A percentile compares a stretch with the other conserved stretches of the same genome.
phyloP scores from a whole-genome alignment of 345 rosid genomes.

The Combretum micranthum region DNA sequence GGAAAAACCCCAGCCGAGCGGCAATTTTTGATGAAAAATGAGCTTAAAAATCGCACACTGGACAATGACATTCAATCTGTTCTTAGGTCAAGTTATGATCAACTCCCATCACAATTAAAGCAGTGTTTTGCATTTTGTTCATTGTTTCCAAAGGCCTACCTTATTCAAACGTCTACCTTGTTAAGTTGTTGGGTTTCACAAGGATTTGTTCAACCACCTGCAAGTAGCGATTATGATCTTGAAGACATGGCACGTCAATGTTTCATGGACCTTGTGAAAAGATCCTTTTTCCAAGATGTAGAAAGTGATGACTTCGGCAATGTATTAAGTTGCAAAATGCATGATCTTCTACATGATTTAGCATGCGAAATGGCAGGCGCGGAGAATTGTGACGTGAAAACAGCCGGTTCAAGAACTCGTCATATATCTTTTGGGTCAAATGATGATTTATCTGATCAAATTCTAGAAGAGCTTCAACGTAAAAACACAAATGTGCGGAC shows the following conservation, averaged over 20 bases:
- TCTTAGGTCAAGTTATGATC: too few species aligned
- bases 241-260: slow-evolving; percentile 11
- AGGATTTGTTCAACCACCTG: too few species aligned
- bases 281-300: too few species aligned
- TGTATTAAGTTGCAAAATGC: slow-evolving; percentile 2
- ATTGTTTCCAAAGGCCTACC: slow-evolving; percentile 7
- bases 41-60: too few species aligned
- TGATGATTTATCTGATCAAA: background rate
- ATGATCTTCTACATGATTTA: slow-evolving; percentile 16
- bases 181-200: slow-evolving; percentile 14
- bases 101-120: too few species aligned
- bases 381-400: background rate
- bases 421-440: slow-evolving; percentile 8
- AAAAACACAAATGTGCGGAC: background rate
- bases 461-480: too few species aligned
- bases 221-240: too few species aligned
- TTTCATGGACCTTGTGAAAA: slow-evolving; percentile 1
- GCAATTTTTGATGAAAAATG: too few species aligned
- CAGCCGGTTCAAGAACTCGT: background rate
- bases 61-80: too few species aligned
- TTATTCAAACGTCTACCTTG: background rate
- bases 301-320: slow-evolving; percentile 10
- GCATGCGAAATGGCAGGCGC: slow-evolving; percentile 5
- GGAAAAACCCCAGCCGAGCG: slow-evolving; percentile 11
- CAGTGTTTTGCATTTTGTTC: too few species aligned